Evolutionary conservation across 352 stramenopile genomes (phyloP).

Genomic region (Phytopythium vexans): DNA sequence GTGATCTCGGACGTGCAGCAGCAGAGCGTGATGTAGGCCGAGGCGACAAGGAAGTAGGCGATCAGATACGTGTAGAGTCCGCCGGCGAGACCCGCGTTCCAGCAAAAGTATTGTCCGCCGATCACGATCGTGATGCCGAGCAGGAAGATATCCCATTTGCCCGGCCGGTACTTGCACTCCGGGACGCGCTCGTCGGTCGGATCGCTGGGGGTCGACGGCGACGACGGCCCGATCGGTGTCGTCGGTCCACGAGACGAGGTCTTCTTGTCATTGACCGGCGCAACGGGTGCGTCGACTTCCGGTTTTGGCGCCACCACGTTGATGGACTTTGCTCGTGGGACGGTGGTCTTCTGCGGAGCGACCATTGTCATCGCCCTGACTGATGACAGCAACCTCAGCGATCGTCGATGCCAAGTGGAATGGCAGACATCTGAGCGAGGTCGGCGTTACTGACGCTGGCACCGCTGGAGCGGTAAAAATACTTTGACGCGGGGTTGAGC

Average conservation of each 20-base stretch:
- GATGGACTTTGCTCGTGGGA: neutral
- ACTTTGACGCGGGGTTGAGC: no score
- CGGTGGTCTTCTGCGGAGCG: neutral
- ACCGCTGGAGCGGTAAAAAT: no score
- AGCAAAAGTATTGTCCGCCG: conserved; percentile 38
- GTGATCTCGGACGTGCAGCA: conserved; percentile 31
- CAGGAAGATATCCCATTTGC: conserved; percentile 22
- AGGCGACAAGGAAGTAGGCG: conserved; percentile 18
- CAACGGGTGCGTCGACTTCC: neutral
- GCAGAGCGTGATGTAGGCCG: conserved; percentile 26
- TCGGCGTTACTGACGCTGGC: no score
- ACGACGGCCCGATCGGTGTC: neutral
- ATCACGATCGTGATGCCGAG: conserved; percentile 40
- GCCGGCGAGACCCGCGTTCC: conserved; percentile 27
- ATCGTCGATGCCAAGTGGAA: no score
- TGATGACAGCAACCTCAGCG: no score
- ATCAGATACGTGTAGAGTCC: conserved; percentile 31
- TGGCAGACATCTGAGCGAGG: no score
- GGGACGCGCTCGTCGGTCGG: no score
- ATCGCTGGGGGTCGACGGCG: no score
- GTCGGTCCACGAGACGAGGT: neutral
- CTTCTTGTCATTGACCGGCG: neutral
- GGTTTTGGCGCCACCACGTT: neutral
- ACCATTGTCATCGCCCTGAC: no score
- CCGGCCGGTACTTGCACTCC: conserved; percentile 10